These are phyloP conservation scores for Fusarium poae DNA, from an alignment of 2,329 filamentous ascomycete species.

Conservation along the genomic window DNA sequence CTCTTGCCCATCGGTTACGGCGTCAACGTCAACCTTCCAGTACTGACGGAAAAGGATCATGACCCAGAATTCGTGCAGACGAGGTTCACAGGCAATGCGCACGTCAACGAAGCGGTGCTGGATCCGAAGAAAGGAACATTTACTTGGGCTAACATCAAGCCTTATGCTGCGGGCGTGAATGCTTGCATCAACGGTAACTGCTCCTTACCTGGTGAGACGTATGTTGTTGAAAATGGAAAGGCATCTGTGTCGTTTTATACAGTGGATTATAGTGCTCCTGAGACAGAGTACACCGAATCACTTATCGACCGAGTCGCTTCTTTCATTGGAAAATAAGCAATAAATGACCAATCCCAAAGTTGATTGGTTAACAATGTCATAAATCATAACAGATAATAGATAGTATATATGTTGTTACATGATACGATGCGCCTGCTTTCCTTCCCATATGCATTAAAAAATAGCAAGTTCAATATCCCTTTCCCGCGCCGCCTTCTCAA, in stretches of 20 bases:
- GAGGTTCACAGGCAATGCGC: conserved; percentile 62
- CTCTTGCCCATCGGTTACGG: conserved; percentile 64
- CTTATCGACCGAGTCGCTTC: conserved; percentile 47
- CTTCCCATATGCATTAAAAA: conserved; percentile 6
- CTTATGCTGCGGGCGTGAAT: conserved; percentile 58
- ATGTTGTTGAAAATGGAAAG: conserved; percentile 59
- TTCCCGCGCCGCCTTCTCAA: conserved; percentile 26
- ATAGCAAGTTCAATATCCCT: conserved; percentile 38
- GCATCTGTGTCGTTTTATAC: conserved; percentile 62
- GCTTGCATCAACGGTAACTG: conserved; percentile 66
- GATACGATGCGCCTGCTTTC: neutral
- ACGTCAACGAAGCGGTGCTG: conserved; percentile 60
- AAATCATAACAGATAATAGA: neutral
- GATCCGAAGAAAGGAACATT: conserved; percentile 61
- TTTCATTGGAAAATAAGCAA: conserved; percentile 17
- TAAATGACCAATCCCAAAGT: too few relatives aligned
- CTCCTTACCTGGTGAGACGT: conserved; percentile 63
- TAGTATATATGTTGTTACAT: neutral
- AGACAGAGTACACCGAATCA: conserved; percentile 37
- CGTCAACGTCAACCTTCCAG: conserved; percentile 64
- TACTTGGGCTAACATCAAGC: conserved; percentile 55
- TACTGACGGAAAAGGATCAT: conserved; percentile 56
- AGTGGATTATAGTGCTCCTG: conserved; percentile 64
- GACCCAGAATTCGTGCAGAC: conserved; percentile 61
- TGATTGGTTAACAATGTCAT: neutral